These are phyloP conservation scores for Scheffersomyces parashehatae DNA, from an alignment of 1,139 yeast genomes.

Conservation along the genomic window DNA sequence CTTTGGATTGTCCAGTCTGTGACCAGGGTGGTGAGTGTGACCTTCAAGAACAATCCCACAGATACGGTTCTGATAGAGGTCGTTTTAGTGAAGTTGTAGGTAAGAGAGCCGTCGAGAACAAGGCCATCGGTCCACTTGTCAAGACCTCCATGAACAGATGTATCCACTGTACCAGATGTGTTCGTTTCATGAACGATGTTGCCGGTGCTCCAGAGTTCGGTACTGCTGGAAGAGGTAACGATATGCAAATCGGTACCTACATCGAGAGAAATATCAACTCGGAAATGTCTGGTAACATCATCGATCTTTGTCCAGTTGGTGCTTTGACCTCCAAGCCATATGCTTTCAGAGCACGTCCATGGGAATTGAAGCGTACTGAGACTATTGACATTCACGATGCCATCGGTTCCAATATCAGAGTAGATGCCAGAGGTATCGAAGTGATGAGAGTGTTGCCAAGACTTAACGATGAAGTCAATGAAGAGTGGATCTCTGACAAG, in stretches of 20 bases:
- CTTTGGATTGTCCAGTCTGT: constrained; percentile 90
- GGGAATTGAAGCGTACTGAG: constrained; percentile 92
- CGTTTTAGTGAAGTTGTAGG: constrained; percentile 80
- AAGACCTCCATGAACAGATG: constrained; percentile 93
- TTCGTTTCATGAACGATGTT: constrained; percentile 84
- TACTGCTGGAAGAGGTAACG: constrained; percentile 87
- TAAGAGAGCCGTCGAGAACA: constrained; percentile 88
- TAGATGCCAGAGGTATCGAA: constrained; percentile 85
- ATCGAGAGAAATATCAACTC: constrained; percentile 82
- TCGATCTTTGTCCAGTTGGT: constrained; percentile 91
- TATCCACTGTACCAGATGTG: constrained; percentile 91
- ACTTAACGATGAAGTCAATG: constrained; percentile 82
- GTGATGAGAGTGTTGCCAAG: constrained; percentile 89
- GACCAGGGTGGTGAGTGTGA: constrained; percentile 97
- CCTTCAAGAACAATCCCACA: constrained; percentile 81
- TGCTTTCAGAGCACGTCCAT: constrained; percentile 88
- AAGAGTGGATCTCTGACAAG: constrained; percentile 92
- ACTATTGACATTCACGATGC: constrained; percentile 86
- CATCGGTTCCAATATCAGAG: constrained; percentile 78
- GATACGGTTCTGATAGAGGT: constrained; percentile 87
- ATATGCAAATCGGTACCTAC: constrained; percentile 89
- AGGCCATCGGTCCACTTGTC: constrained; percentile 86
- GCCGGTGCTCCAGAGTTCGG: constrained; percentile 95
- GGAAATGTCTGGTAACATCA: constrained; percentile 84
- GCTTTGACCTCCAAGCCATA: constrained; percentile 89